Conservation (phyloP, 2,329 filamentous ascomycete genomes). For the Thielaviopsis punctulata region DNA sequence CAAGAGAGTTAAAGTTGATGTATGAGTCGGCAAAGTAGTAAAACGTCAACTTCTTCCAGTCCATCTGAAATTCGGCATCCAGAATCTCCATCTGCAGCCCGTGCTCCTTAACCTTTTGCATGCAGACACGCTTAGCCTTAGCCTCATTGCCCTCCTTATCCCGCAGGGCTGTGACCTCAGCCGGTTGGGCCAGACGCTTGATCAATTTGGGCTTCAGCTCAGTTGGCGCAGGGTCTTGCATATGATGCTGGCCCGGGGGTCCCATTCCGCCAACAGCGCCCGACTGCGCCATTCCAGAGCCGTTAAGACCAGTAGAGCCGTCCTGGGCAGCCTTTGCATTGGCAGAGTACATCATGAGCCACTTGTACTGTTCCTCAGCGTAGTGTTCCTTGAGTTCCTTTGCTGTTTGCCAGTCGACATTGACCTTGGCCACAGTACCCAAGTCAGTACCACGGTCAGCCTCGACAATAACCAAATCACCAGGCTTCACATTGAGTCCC, state of each 20-base stretch:
- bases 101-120: constrained; percentile 91
- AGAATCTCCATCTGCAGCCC: constrained; percentile 96
- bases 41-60: constrained; percentile 97
- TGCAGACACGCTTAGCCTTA: constrained; percentile 90
- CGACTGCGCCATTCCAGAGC: constrained; percentile 1
- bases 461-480: constrained; percentile 92
- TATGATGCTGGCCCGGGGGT: constrained; percentile 53
- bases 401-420: constrained; percentile 73
- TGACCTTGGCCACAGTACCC: constrained; percentile 77
- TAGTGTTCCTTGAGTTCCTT: constrained; percentile 83
- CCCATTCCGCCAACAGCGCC: constrained; percentile 65
- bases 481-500: constrained; percentile 73
- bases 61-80: constrained; percentile 97
- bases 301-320: constrained; percentile 36
- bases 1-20: constrained; percentile 96
- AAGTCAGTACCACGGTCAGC: constrained; percentile 92
- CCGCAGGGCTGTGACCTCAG: constrained; percentile 74
- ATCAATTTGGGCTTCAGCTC: constrained; percentile 94
- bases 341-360: constrained; percentile 97
- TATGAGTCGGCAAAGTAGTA: constrained; percentile 98
- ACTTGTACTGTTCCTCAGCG: constrained; percentile 89
- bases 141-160: constrained; percentile 97
- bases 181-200: constrained; percentile 78
- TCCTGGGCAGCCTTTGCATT: constrained; percentile 48
- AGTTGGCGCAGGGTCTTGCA: constrained; percentile 50